Evolutionary conservation across 331 rosid genomes (phyloP), one percentile per base, ranked within the genome.

Genomic region (Prunus yedoensis): DNA sequence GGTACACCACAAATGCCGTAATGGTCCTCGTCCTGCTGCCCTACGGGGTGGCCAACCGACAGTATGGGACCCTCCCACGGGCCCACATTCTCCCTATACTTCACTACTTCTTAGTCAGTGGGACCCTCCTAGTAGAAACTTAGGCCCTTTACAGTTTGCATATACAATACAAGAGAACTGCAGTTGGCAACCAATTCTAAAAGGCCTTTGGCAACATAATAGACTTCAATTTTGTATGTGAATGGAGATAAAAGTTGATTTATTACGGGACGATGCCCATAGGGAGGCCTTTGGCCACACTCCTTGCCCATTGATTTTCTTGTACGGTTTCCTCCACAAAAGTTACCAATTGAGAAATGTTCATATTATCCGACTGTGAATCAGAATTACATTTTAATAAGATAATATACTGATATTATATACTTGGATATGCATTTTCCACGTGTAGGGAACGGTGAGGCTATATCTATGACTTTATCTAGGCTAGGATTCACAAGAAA

Each of bases 1-100:
- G 49, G 50, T 62, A 16, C 41, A 50, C 85, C 91, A 83, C 83
- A 81, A 57, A 74, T 56, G 88, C n/a, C 58, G 86, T 72, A 70
- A 68, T 80, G 86, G 96, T 83, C 91, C 85, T 74, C 67, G 74
- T 81, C 47, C 20, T 87, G 94, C 83, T 38, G 68, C 97, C 85
- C 82, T 76, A 84, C 61, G 77, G 86, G 87, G 88, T 58, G 52
- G 74, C 92, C 88, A 83, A 43, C 82, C 82, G 93, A 89, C 94
- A 88, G 15, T 3, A 56, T 71, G 91, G 93, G 89, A 70, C 91
- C 91, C 45, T 10, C 18, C 1, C 9, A 21, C 8, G 16, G 68
- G 25, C 47, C 46, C 68, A 2, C 41, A 30, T 63, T 41, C 46
- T 63, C 68, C 23, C 30, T 32, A 8, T 62, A 7, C 65, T 59